These are phyloP conservation scores for Fusarium tricinctum DNA, from an alignment of 2,329 filamentous ascomycete genomes.

Conservation along the genomic window DNA sequence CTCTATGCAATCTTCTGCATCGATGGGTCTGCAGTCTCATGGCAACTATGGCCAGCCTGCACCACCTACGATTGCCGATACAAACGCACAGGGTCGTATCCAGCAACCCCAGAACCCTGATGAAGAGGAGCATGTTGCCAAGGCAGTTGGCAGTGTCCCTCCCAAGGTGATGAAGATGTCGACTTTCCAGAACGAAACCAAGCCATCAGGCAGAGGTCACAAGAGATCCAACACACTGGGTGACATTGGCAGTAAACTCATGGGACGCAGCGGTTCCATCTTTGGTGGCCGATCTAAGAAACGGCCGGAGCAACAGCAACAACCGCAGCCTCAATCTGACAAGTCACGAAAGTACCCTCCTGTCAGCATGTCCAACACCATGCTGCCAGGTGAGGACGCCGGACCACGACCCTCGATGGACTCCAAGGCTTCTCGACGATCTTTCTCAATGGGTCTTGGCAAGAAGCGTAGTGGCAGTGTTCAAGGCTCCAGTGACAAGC, in stretches of 20 bases:
- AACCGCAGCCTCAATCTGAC: slow-evolving; percentile 67
- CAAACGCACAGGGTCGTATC: slow-evolving; percentile 90
- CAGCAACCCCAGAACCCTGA: slow-evolving; percentile 76
- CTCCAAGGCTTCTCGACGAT: slow-evolving; percentile 75
- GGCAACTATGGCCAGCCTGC: slow-evolving; percentile 85
- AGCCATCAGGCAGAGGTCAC: slow-evolving; percentile 69
- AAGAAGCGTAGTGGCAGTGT: slow-evolving; percentile 80
- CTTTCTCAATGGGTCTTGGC: slow-evolving; percentile 76
- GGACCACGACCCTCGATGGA: slow-evolving; percentile 74
- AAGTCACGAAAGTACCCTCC: slow-evolving; percentile 85
- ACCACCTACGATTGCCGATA: slow-evolving; percentile 87
- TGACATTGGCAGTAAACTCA: slow-evolving; percentile 85
- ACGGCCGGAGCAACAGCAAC: slow-evolving; percentile 64
- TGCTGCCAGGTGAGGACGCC: slow-evolving; percentile 70
- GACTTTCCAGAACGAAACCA: slow-evolving; percentile 68
- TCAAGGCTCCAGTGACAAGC: slow-evolving; percentile 69
- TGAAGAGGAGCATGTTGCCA: slow-evolving; percentile 76
- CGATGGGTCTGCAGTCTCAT: slow-evolving; percentile 76
- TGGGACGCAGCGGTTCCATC: slow-evolving; percentile 85
- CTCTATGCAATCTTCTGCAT: slow-evolving; percentile 77
- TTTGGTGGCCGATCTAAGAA: slow-evolving; percentile 75
- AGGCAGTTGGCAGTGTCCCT: slow-evolving; percentile 72
- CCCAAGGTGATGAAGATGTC: slow-evolving; percentile 71
- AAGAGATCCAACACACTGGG: slow-evolving; percentile 82
- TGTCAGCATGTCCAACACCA: slow-evolving; percentile 86